Conservation (phyloP, 2,329 filamentous ascomycete genomes). For the Trichoderma pleuroti region DNA sequence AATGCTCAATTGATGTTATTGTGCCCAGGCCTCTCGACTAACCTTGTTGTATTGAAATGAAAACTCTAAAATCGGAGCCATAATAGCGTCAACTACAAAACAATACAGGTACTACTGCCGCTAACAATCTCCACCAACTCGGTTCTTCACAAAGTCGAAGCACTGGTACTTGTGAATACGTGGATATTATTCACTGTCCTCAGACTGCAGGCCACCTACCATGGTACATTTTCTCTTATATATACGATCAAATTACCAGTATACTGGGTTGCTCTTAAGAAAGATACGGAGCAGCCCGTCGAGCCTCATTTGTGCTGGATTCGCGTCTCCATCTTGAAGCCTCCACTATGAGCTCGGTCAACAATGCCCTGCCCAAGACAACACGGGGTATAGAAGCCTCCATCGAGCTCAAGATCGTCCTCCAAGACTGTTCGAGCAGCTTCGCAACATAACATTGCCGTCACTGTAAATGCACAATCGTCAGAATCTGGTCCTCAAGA, state of each 20-base stretch:
- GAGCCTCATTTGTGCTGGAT: conserved; percentile 26
- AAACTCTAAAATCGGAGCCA: background rate
- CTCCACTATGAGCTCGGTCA: conserved; percentile 57
- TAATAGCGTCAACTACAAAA: background rate
- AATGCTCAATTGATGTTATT: background rate
- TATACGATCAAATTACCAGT: background rate
- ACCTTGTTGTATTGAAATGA: background rate
- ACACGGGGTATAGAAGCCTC: conserved; percentile 69
- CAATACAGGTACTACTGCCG: background rate
- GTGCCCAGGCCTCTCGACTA: background rate
- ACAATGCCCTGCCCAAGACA: conserved; percentile 65
- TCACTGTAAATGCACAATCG: conserved; percentile 46
- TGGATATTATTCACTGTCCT: background rate
- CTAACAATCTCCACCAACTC: background rate
- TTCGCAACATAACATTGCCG: conserved; percentile 60
- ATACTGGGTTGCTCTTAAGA: too few species aligned
- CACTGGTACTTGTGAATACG: background rate
- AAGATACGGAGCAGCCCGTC: too few species aligned
- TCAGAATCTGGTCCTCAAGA: background rate
- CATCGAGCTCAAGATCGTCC: conserved; percentile 57
- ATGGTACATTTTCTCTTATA: background rate
- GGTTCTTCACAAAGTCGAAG: background rate
- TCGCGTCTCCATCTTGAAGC: conserved; percentile 60
- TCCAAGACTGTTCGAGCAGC: conserved; percentile 63
- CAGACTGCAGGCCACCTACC: background rate